Evolutionary conservation across 2,329 filamentous ascomycete genomes (phyloP), one percentile per base, ranked within the genome.

Genomic region (Incumbomyces delicatus): DNA sequence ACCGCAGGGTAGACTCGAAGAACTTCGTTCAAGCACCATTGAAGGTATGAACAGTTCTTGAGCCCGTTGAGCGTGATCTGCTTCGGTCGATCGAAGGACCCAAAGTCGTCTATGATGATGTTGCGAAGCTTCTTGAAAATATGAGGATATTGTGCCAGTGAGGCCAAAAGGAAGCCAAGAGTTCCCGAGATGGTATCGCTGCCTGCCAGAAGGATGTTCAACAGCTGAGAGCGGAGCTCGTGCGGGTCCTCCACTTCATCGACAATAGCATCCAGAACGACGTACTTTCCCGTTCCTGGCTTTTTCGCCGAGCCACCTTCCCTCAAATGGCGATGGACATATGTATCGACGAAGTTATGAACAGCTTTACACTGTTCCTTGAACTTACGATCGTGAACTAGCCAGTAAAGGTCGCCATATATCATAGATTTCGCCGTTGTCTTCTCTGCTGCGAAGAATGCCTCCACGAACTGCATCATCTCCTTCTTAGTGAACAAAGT

Each of bases 141-240:
- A 3, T 56, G 41, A 3, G 62, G 63, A 39, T 69, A 52, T 32
- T 62, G 64, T 27, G 69, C 66, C 2, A 73, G 59, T 51, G 69
- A 70, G 48, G 67, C 68, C 39, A 76, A 71, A 0, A 68, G 63
- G 40, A 65, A 71, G 40, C 68, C 62, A 6, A 71, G 61, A 8
- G 66, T 52, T 7, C 63, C 62, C 11, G 68, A 72, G 2, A 72
- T 77, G 1, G 74, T 76, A 54, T 77, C 74, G 12, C 72, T 67
- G 13, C 72, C 72, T 2, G 73, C 73, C 11, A 75, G 63, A 13
- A 76, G 62, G 48, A 76, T 68, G 52, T 72, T 72, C 32, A 75
- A 60, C 8, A 73, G 58, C 49, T 76, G 69, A 14, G 63, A 66
- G 50, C 72, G 68, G 27, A 75, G 65, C 36, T 66, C 63, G 44